Evolutionary conservation across 108 stramenopile species (phyloP), one percentile per base, ranked within the genome.

Genomic region (Conticribra guillardii): DNA sequence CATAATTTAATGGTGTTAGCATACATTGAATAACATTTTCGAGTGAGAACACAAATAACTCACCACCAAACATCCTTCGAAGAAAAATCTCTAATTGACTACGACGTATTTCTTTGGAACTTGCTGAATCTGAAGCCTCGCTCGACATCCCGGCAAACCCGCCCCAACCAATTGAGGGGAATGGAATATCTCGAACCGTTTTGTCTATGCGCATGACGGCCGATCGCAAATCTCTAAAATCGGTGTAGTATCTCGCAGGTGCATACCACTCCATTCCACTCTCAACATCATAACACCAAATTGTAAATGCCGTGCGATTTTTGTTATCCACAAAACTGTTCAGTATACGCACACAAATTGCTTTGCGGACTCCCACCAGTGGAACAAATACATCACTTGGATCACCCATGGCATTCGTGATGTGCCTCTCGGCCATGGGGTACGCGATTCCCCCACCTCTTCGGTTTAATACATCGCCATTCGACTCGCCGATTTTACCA

Each of bases 251-350:
- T 32, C 94, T 77, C 41, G 90, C 79, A 2, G 94, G 94, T 19
- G 94, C 94, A 71, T 89, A 95, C 90, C 90, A 95, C 59, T 95
- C 94, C 33, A 64, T 59, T 8, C 84, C 87, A 31, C 84, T 77
- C 64, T 95, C 94, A 1, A 85, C 76, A 60, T 95, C 94, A 66
- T 82, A 89, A 9, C 87, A 87, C 88, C 89, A 92, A 41, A 95
- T 92, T 16, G 91, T 89, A 54, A 87, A 95, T 21, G 91, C 94
- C 14, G 79, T 80, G 14, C 82, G 76, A 51, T 73, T 81, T 31
- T 48, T 48, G 17, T 64, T 79, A 52, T 95, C 91, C 29, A 84
- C 37, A 72, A 89, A 91, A 24, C 68, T 72, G 65, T 92, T 88
- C 27, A 95, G 69, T 28, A 95, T 89, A 4, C 89, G 82, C 17